These are phyloP conservation scores for Populus alba DNA, from an alignment of 345 rosid species.

Conservation along the genomic window DNA sequence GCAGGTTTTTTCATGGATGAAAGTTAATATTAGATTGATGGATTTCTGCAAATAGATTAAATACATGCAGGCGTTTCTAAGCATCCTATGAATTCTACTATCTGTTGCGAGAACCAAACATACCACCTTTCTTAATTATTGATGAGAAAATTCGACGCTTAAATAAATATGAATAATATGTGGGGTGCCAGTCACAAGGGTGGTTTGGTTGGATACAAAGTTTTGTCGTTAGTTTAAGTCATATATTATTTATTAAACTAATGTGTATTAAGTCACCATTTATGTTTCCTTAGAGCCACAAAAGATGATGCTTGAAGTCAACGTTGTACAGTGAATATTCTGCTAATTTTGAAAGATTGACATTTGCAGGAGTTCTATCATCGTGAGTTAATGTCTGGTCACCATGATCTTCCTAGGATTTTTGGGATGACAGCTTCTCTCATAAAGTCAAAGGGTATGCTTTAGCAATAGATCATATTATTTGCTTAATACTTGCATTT, in stretches of 20 bases:
- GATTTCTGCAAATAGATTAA: neutral
- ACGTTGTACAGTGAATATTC: neutral
- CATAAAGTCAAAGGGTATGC: slow-evolving; percentile 70
- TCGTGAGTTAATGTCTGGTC: slow-evolving; percentile 31
- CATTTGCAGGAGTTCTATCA: slow-evolving; percentile 79
- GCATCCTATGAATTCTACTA: neutral
- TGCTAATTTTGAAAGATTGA: neutral
- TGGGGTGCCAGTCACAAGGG: neutral
- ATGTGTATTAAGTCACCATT: neutral
- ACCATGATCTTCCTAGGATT: slow-evolving; percentile 57
- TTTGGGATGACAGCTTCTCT: slow-evolving; percentile 96
- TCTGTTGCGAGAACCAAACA: neutral
- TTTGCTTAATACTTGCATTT: slow-evolving; percentile 6
- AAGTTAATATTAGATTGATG: too few relatives aligned
- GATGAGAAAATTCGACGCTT: neutral
- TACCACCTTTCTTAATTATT: neutral
- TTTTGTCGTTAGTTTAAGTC: neutral
- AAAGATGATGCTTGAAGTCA: neutral
- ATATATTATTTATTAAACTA: neutral
- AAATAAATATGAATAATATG: neutral
- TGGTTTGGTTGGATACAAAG: neutral
- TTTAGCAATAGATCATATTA: neutral
- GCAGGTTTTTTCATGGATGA: neutral
- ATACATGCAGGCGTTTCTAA: neutral
- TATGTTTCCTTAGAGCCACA: neutral